These are phyloP conservation scores for Mycena vulgaris DNA, from an alignment of 768 basidiomycete genomes.

Conservation along the genomic window DNA sequence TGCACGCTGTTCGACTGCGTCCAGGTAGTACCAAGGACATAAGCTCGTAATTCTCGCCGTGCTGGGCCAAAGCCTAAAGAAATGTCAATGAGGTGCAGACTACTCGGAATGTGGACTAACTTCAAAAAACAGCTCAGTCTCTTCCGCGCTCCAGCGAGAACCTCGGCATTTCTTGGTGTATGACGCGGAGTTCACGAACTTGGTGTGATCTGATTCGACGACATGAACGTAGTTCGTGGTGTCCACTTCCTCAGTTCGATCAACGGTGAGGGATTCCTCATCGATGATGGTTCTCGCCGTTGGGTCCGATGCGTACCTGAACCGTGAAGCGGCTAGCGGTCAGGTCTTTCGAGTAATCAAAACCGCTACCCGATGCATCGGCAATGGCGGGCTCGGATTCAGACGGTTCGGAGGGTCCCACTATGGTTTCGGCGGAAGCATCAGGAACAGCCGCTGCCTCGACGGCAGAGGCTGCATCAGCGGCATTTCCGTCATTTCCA, in stretches of 20 bases:
- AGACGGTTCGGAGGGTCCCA: slow-evolving; percentile 20
- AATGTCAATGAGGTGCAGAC: slow-evolving; percentile 27
- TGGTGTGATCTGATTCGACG: slow-evolving; percentile 85
- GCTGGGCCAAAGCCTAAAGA: slow-evolving; percentile 87
- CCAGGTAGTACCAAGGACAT: slow-evolving; percentile 90
- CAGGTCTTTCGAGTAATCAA: slow-evolving; percentile 79
- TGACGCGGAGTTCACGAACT: slow-evolving; percentile 88
- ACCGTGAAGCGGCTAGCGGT: slow-evolving; percentile 83
- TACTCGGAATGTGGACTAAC: slow-evolving; percentile 58
- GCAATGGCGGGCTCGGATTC: slow-evolving; percentile 42
- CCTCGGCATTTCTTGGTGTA: slow-evolving; percentile 88
- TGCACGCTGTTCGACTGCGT: slow-evolving; percentile 90
- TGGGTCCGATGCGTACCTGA: slow-evolving; percentile 90
- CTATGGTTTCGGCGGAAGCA: slow-evolving; percentile 12
- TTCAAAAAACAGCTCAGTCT: slow-evolving; percentile 91
- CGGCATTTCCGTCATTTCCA: slow-evolving; percentile 40
- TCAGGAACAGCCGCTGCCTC: slow-evolving; percentile 18
- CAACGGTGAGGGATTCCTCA: slow-evolving; percentile 87
- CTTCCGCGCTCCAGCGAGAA: slow-evolving; percentile 90
- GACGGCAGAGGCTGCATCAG: slow-evolving; percentile 25
- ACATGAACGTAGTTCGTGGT: slow-evolving; percentile 83
- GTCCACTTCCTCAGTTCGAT: slow-evolving; percentile 78
- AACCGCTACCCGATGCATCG: slow-evolving; percentile 70
- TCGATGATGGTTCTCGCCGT: slow-evolving; percentile 91
- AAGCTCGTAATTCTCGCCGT: slow-evolving; percentile 94